Percentiles rank a stretch among this genome's conserved stretches.
phyloP scores from a whole-genome alignment of 73 alveolate genomes.

The Tetrahymena borealis region DNA sequence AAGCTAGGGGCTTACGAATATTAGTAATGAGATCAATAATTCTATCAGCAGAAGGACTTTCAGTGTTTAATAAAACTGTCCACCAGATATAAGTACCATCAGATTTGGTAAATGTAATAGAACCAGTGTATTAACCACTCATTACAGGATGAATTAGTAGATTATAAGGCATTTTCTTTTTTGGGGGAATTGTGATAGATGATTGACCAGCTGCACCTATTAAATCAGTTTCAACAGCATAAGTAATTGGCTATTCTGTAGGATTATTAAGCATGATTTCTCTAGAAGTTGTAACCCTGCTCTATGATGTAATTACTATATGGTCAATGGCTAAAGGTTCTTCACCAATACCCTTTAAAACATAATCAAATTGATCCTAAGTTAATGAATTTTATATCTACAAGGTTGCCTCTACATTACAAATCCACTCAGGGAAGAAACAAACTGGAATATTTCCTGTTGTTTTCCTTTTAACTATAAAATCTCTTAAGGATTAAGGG shows the following conservation, averaged over 20 bases:
- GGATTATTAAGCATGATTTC: conserved; percentile 57
- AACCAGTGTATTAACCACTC: conserved; percentile 93
- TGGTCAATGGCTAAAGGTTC: conserved; percentile 96
- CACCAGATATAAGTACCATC: conserved; percentile 92
- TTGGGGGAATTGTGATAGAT: conserved; percentile 16
- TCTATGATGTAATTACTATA: conserved; percentile 82
- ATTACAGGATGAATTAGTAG: conserved; percentile 85
- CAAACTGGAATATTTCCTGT: conserved; percentile 60
- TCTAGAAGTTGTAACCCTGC: conserved; percentile 73
- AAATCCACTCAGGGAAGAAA: conserved; percentile 91
- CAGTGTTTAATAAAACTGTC: conserved; percentile 90
- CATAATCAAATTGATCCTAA: conserved; percentile 87
- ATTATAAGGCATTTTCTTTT: conserved; percentile 51
- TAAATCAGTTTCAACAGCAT: conserved; percentile 92
- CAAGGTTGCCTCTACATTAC: conserved; percentile 73
- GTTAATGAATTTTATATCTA: conserved; percentile 76
- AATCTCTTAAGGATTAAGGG: conserved; percentile 23
- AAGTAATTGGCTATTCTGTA: conserved; percentile 65
- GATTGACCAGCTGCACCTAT: conserved; percentile 85
- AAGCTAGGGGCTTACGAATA: conserved; percentile 84
- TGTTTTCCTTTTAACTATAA: conserved; percentile 63
- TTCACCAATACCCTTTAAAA: conserved; percentile 91
- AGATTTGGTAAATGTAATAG: conserved; percentile 86
- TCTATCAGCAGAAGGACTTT: conserved; percentile 82
- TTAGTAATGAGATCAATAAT: conserved; percentile 72